phyloP scores from a whole-genome alignment of 495 filamentous ascomycete genomes.

The Lophiotrema nucula region DNA sequence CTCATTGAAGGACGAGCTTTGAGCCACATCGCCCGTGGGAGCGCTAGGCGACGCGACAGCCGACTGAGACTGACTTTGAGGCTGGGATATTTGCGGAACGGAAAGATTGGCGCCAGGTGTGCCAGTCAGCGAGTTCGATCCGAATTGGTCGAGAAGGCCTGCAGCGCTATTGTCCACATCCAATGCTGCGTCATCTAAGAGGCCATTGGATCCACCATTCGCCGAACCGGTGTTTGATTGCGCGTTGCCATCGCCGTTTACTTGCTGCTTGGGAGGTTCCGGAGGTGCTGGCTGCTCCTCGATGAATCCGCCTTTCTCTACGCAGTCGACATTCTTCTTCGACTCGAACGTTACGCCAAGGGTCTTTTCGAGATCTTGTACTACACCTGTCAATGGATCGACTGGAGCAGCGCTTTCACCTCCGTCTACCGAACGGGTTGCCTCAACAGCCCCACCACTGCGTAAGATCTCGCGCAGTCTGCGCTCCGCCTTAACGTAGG shows the following conservation, averaged over 20 bases:
- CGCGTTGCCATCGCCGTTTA: slow-evolving; percentile 21
- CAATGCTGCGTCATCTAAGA: slow-evolving; percentile 18
- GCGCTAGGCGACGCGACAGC: slow-evolving; percentile 24
- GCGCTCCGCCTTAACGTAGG: slow-evolving; percentile 39
- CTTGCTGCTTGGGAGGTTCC: slow-evolving; percentile 9
- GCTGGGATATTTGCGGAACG: slow-evolving; percentile 27
- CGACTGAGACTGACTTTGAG: slow-evolving; percentile 28
- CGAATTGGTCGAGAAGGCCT: slow-evolving; percentile 34
- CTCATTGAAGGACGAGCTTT: slow-evolving; percentile 7
- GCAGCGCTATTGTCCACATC: slow-evolving; percentile 33
- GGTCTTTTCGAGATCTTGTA: slow-evolving; percentile 37
- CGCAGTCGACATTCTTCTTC: slow-evolving; percentile 36
- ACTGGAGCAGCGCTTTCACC: background rate
- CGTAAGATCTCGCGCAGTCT: slow-evolving; percentile 34
- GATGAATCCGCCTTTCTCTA: slow-evolving; percentile 43
- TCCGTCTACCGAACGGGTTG: background rate
- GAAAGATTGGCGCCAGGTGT: slow-evolving; percentile 31
- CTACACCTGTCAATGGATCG: slow-evolving; percentile 37
- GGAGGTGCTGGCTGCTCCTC: slow-evolving; percentile 29
- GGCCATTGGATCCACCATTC: slow-evolving; percentile 10
- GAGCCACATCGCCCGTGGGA: background rate
- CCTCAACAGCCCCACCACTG: background rate
- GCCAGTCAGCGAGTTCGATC: slow-evolving; percentile 23
- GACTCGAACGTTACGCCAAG: slow-evolving; percentile 36
- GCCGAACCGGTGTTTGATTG: background rate